Base-by-base conservation (phyloP, 345 rosid species). In the Anacardium occidentale region DNA sequence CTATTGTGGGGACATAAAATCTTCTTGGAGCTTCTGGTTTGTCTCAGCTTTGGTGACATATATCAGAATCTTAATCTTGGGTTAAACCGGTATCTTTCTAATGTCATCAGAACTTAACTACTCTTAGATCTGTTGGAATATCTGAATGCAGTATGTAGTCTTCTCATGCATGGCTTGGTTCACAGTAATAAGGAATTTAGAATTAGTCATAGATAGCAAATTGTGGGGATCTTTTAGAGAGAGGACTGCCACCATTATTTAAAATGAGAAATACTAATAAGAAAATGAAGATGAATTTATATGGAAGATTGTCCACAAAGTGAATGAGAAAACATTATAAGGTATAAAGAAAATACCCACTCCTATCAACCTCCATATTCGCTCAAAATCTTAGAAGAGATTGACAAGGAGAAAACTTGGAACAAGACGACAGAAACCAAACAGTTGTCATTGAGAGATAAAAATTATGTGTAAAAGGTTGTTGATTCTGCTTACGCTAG, bases 61-160 rank as follows among this genome's bases (percentile, higher is more conserved):
- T 81, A 86, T 81, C 81, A 78, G 89, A 86, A 83, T 86, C 88
- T 78, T 74, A 81, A 86, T 88, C 87, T 80, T 79, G 64, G 70
- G 79, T 73, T 64, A 72, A 80, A 85, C 44, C 72, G 76, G 80
- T 71, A 86, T 84, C 83, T 77, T 73, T 85, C 80, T 83, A 84
- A 70, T 78, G 81, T 75, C 80, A 76, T 76, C 75, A 74, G 66
- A 68, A 74, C 76, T 83, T 82, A 88, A 90, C 91, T 69, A 84
- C 87, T 79, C 80, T 71, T 83, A 77, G 86, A 84, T 85, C 64
- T 81, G 76, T 63, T 71, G 45, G 52, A 26, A 74, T 70, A 75
- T 68, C 45, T 73, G 0, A 45, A 51, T 62, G 68, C 32, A 20
- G 69, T 40, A 69, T 78, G 74, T 68, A 66, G 7, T 40, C 53